These are phyloP conservation scores for Sporisorium sorghi DNA, from an alignment of 1,284 basidiomycete genomes.

Conservation along the genomic window DNA sequence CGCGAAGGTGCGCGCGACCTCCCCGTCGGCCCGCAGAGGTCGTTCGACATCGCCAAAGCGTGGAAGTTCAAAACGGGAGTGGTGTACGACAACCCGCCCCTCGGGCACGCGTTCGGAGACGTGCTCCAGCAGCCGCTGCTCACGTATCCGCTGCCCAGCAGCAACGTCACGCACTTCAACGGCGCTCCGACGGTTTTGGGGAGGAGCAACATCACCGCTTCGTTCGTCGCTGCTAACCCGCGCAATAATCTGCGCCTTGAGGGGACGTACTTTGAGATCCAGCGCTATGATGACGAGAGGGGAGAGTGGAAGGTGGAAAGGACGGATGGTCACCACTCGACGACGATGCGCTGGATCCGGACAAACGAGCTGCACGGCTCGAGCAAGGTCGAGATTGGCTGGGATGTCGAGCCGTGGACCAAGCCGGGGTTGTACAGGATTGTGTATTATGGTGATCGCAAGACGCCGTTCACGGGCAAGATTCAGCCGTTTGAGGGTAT, in stretches of 20 bases:
- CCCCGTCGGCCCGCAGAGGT: constrained; percentile 77
- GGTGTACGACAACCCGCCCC: constrained; percentile 53
- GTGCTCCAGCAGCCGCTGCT: constrained; percentile 76
- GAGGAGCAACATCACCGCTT: constrained; percentile 74
- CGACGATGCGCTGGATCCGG: constrained; percentile 77
- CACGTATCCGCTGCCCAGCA: constrained; percentile 73
- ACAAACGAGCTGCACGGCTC: constrained; percentile 49
- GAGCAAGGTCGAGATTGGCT: constrained; percentile 40
- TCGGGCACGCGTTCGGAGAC: constrained; percentile 77
- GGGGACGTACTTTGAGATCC: constrained; percentile 79
- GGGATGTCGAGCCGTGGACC: constrained; percentile 71
- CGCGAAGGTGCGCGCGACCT: constrained; percentile 72
- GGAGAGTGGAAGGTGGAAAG: constrained; percentile 75
- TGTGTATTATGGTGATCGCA: constrained; percentile 80
- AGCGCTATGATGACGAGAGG: constrained; percentile 72
- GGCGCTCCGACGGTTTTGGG: constrained; percentile 8
- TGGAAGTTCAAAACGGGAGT: constrained; percentile 70
- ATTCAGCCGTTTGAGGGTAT: constrained; percentile 29
- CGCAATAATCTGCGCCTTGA: constrained; percentile 83
- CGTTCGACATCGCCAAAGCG: constrained; percentile 76
- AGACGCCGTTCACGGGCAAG: constrained; percentile 72
- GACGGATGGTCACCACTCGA: constrained; percentile 84
- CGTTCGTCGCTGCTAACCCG: constrained; percentile 83
- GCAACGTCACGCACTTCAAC: constrained; percentile 10
- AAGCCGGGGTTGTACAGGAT: constrained; percentile 76